Base-by-base conservation (phyloP, 768 basidiomycete species). In the Tricholoma flavovirens region DNA sequence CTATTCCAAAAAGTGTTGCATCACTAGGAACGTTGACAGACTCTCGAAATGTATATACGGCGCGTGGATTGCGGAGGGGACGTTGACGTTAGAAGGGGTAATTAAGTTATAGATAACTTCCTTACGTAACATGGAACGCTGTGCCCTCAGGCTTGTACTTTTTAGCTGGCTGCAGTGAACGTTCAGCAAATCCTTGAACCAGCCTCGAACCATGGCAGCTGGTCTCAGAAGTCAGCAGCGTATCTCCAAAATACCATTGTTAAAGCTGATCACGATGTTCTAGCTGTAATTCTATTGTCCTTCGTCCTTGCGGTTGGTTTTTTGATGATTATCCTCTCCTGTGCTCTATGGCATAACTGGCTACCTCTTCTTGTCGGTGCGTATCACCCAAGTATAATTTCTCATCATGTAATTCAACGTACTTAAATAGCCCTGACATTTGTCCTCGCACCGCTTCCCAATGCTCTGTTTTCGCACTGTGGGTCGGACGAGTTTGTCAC, bases 231-330 rank as follows among this genome's bases (percentile, higher is more conserved):
- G 87, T 88, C 66, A 65, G 80, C 65, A 56, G 49, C 15, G 12
- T 8, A 49, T n/a, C 46, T 30, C n/a, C 29, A 17, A n/a, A 30
- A 29, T 30, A 29, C 35, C 11, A 43, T 35, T 56, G 29, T 14
- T 35, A n/a, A 49, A 29, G 24, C 42, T 42, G n/a, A 54, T 36
- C 43, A n/a, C 19, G 46, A 15, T 33, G 42, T 36, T 60, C 49
- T 67, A 98, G 95, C 93, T 66, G 94, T 98, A 60, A 94, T 98
- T 64, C 79, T 98, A 53, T 86, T 99, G 46, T 95, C 97, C 1
- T 98, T 99, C 73, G 92, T 98, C 53, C 87, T 99, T 50, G 97
- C 97, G 5, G 82, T 96, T 14, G 97, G 97, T n/a, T 99, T 99
- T 76, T 75, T 99, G 56, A 83, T 98, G 67, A 91, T 98, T 66